Percentiles rank a stretch among this genome's conserved stretches.
phyloP scores from a whole-genome alignment of 1,284 basidiomycete species.

The Cryptococcus sp. region DNA sequence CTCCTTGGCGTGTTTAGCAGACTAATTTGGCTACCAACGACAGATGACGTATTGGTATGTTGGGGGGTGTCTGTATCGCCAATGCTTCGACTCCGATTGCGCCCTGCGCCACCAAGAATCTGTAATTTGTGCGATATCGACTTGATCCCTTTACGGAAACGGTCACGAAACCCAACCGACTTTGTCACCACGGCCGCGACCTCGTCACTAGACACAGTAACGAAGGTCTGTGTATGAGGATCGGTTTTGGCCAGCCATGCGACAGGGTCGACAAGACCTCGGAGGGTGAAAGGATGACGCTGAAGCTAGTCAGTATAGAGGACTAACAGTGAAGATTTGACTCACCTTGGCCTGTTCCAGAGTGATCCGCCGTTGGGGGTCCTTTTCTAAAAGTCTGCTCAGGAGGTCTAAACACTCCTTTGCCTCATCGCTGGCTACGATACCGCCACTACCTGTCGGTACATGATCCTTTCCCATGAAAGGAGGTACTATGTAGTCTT shows the following conservation, averaged over 20 bases:
- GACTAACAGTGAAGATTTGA: neutral
- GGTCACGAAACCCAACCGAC: conserved; percentile 41
- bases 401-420: conserved; percentile 71
- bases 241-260: conserved; percentile 80
- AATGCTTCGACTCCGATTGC: conserved; percentile 41
- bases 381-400: conserved; percentile 78
- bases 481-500: conserved; percentile 71
- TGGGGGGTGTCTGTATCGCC: conserved; percentile 22
- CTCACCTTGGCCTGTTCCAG: conserved; percentile 83
- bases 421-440: conserved; percentile 49
- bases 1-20: conserved; percentile 16
- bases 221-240: conserved; percentile 61
- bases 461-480: conserved; percentile 74
- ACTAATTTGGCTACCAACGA: conserved; percentile 18
- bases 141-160: conserved; percentile 45
- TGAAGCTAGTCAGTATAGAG: conserved; percentile 16
- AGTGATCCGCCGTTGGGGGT: conserved; percentile 73
- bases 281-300: conserved; percentile 70
- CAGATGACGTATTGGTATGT: conserved; percentile 12
- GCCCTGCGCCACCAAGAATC: conserved; percentile 27
- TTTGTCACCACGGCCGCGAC: conserved; percentile 69
- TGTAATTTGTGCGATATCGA: conserved; percentile 39
- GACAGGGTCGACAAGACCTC: conserved; percentile 68
- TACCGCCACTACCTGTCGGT: conserved; percentile 62
- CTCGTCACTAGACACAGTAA: conserved; percentile 77